These are phyloP conservation scores for Chrysopogon serrulatus DNA, from an alignment of 176 grass and related monocot genomes.

Conservation along the genomic window DNA sequence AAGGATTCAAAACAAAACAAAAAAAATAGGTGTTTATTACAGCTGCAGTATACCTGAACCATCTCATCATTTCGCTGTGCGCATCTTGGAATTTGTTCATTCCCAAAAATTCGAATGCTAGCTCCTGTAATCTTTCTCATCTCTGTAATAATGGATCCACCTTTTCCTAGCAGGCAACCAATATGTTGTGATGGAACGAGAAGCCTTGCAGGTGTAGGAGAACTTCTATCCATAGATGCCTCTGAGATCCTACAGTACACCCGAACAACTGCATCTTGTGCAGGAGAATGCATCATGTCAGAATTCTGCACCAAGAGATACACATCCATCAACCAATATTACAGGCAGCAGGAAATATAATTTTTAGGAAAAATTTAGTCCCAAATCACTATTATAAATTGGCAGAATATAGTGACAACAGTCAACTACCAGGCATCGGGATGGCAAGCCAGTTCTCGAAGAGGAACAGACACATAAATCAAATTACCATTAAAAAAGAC, in stretches of 20 bases:
- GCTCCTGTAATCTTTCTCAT: conserved; percentile 79
- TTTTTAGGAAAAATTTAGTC: not conserved
- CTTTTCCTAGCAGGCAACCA: conserved; percentile 70
- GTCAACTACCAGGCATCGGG: not conserved
- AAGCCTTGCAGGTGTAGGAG: conserved; percentile 61
- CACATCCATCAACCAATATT: conserved; percentile 8
- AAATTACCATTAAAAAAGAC: not conserved
- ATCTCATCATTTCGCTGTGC: conserved; percentile 75
- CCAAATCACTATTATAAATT: not conserved
- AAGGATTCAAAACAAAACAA: not conserved
- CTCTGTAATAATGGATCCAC: conserved; percentile 73
- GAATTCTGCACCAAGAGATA: conserved; percentile 63
- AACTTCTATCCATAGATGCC: conserved; percentile 56
- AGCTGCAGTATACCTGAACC: conserved; percentile 55
- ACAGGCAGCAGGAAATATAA: not conserved
- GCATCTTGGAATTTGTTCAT: conserved; percentile 71
- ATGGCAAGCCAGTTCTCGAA: not conserved
- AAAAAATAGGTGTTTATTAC: not conserved
- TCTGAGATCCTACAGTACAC: conserved; percentile 70
- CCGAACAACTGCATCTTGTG: conserved; percentile 62
- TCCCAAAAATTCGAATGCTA: conserved; percentile 66
- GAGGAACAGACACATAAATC: not conserved
- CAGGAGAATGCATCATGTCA: conserved; percentile 73
- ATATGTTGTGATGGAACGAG: conserved; percentile 80
- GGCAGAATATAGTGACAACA: not conserved